Evolutionary conservation across 2,329 filamentous ascomycete genomes (phyloP), one percentile per base, ranked within the genome.

Genomic region (Colletotrichum limetticola): DNA sequence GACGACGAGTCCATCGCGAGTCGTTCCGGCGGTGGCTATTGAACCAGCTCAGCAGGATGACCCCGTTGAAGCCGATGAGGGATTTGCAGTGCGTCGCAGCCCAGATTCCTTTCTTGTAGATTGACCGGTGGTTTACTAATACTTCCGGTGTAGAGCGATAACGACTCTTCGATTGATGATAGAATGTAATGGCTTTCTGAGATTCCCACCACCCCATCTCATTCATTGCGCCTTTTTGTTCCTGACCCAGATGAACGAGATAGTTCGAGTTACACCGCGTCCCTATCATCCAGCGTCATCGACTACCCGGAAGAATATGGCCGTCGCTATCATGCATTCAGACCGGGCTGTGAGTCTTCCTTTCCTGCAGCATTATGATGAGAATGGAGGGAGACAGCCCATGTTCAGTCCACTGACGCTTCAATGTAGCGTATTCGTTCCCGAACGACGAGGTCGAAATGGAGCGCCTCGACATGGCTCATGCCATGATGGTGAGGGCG

Each of bases 241-340:
- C 26, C 26, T 26, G 4, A 26, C 26, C 26, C 26, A 26, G 26
- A 26, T 26, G 26, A 26, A 7, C 16, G 19, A 28, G 42, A 8
- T 14, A 64, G 61, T 4, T 32, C 61, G n/a, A 52, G 61, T 12
- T 64, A 64, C 26, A 64, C 61, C 2, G 11, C 14, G 6, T 71
- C 68, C 8, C 37, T 71, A 2, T 22, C 30, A 3, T 71, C 68
- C 14, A 71, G 61, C 32, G 58, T 67, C 49, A 32, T 65, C 26
- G 52, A 67, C 22, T 71, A 71, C 56, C 61, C 64, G 56, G 58
- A 37, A 24, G 53, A 72, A 19, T 71, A 75, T n/a, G 66, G 66
- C 4, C 66, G 69, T 5, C 67, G 65, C 5, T 73, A 70, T 19
- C 73, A 75, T 19, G 66, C 56, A 5, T 75, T 69, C 49, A 58